Conservation (phyloP, 1,284 basidiomycete species). For the Ganoderma boninense region DNA sequence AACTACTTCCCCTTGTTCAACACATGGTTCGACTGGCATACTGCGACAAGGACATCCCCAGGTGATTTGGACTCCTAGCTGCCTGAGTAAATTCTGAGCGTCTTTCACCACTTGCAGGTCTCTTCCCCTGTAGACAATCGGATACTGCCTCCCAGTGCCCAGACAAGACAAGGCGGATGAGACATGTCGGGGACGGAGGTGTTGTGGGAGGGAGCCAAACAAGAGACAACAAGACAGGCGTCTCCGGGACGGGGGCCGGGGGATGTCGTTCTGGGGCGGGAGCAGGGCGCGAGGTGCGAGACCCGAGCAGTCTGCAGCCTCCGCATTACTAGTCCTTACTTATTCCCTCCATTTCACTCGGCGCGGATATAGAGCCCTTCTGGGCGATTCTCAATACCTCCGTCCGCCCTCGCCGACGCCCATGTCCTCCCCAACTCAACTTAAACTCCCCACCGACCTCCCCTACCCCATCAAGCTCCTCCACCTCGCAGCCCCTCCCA, state of each 20-base stretch:
- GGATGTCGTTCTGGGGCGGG: slow-evolving; percentile 8
- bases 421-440: slow-evolving; percentile 58
- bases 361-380: slow-evolving; percentile 21
- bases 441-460: slow-evolving; percentile 74
- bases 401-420: slow-evolving; percentile 24
- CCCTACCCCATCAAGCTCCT: slow-evolving; percentile 85
- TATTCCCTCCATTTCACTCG: slow-evolving; percentile 2
- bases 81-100: slow-evolving; percentile 85
- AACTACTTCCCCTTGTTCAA: background rate
- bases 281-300: background rate
- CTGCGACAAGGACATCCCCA: slow-evolving; percentile 8
- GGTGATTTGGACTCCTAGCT: slow-evolving; percentile 46
- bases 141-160: too few species aligned
- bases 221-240: slow-evolving; percentile 25
- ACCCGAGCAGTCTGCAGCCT: too few species aligned
- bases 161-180: background rate
- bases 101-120: slow-evolving; percentile 34
- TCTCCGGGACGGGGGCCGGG: slow-evolving; percentile 23
- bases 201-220: slow-evolving; percentile 32
- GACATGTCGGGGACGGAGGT: background rate
- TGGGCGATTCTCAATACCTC: slow-evolving; percentile 11
- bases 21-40: slow-evolving; percentile 20
- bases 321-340: background rate
- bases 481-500: slow-evolving; percentile 61
- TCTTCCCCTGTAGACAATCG: too few species aligned